Percentiles rank a stretch among this genome's conserved stretches.
Evolutionary conservation across 257 asterid species (phyloP).

Genomic region (Anisodus acutangulus): DNA sequence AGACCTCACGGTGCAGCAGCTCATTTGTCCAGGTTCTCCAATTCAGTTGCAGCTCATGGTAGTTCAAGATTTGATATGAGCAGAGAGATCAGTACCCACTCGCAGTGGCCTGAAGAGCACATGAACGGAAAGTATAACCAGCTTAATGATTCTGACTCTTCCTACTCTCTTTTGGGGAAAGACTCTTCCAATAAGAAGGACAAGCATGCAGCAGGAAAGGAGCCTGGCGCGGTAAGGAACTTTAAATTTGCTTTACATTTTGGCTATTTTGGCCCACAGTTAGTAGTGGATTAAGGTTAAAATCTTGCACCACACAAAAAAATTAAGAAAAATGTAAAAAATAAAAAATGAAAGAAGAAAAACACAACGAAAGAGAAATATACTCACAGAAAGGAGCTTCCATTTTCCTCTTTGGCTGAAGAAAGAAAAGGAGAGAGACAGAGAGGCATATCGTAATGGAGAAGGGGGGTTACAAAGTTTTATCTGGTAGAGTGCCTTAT

Average conservation of each 20-base stretch:
- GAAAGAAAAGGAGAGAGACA: conserved; percentile 36
- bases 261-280: neutral
- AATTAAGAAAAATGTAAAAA: neutral
- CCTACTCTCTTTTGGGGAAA: conserved; percentile 63
- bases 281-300: neutral
- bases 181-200: conserved; percentile 54
- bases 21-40: conserved; percentile 71
- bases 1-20: conserved; percentile 58
- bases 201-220: conserved; percentile 50
- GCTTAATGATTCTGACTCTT: conserved; percentile 56
- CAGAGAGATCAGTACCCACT: conserved; percentile 50
- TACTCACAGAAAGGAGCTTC: neutral
- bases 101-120: conserved; percentile 54
- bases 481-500: conserved; percentile 1
- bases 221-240: conserved; percentile 47
- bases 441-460: neutral
- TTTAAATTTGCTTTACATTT: neutral
- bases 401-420: neutral
- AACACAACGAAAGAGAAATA: neutral
- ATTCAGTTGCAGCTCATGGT: conserved; percentile 67
- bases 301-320: neutral
- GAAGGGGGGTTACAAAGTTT: conserved; percentile 25
- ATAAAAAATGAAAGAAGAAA: neutral
- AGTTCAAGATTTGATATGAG: conserved; percentile 67
- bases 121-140: conserved; percentile 45